phyloP scores from a whole-genome alignment of 2,329 filamentous ascomycete genomes.

The Ophiosphaerella korrae region DNA sequence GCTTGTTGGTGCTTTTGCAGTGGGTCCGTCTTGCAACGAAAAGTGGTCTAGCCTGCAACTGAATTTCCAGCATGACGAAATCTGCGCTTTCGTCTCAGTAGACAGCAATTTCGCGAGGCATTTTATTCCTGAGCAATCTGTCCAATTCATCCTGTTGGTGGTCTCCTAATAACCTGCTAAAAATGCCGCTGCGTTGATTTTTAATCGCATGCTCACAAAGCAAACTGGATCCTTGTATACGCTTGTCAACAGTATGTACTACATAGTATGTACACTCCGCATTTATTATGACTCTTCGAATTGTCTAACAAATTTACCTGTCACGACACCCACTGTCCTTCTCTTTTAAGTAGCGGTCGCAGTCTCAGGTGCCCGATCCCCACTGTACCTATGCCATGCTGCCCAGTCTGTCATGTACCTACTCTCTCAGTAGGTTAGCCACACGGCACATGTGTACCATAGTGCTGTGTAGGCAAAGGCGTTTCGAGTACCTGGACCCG shows the following conservation, averaged over 20 bases:
- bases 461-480: constrained; percentile 2
- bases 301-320: not conserved
- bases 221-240: too few relatives aligned
- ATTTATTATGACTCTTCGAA: not conserved
- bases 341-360: constrained; percentile 16
- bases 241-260: too few relatives aligned
- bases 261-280: not conserved
- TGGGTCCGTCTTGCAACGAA: constrained; percentile 1
- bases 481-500: constrained; percentile 20
- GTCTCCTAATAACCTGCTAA: too few relatives aligned
- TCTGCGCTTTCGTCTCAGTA: not conserved
- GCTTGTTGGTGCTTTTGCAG: constrained; percentile 4
- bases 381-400: constrained; percentile 39
- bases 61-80: not conserved
- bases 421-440: constrained; percentile 25
- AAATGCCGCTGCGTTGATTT: too few relatives aligned
- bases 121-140: too few relatives aligned
- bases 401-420: constrained; percentile 35
- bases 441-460: constrained; percentile 18
- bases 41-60: not conserved
- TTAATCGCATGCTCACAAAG: too few relatives aligned
- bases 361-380: constrained; percentile 19
- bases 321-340: constrained; percentile 8
- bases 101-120: too few relatives aligned
- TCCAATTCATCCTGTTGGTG: too few relatives aligned